Base-by-base conservation (phyloP, 345 rosid species). In the Eucalyptus sideroxylon region DNA sequence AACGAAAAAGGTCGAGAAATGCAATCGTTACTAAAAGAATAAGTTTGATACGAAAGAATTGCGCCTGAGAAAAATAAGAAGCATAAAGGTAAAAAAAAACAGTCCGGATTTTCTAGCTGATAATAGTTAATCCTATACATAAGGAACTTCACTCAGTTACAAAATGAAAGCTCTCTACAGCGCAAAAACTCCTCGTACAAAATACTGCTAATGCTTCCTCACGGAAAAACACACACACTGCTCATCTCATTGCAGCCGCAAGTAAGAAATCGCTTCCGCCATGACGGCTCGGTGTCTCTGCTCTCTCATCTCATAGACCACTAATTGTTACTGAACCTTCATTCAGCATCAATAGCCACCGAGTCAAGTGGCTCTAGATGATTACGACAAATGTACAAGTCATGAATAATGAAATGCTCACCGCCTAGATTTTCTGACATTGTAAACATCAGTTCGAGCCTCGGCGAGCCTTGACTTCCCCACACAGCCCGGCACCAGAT, bases 391-490 rank as follows among this genome's bases (percentile, higher is more conserved):
- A 77, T 77, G 47, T 77, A 40, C 85, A 77, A 77, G 83, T 21
- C 45, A 11, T 11, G 85, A 24, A 77, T 40, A 40, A 42, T 3
- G 85, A 77, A 77, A 23, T 40, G 44, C 62, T 89, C 90, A 89
- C 50, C 88, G 88, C 37, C 69, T 90, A 27, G 89, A 85, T 82
- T 62, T 82, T 77, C 88, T 50, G 37, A 49, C 42, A 12, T 34
- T 60, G 83, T 87, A 51, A 37, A 50, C 62, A 51, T 90, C 91
- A 50, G 85, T n/a, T 81, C 87, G 86, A 59, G 80, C 53, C 27
- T 85, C 80, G 1, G 96, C 89, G 23, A 97, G 92, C 93, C 98
- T 94, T 1, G 97, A 95, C 91, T 94, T 97, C 16, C 92, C 92
- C 67, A 88, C 90, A 23, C 93, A 91, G 45, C 96, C 96, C 3